Conservation (phyloP, 805 yeast genomes). For the Peterozyma xylosa region DNA sequence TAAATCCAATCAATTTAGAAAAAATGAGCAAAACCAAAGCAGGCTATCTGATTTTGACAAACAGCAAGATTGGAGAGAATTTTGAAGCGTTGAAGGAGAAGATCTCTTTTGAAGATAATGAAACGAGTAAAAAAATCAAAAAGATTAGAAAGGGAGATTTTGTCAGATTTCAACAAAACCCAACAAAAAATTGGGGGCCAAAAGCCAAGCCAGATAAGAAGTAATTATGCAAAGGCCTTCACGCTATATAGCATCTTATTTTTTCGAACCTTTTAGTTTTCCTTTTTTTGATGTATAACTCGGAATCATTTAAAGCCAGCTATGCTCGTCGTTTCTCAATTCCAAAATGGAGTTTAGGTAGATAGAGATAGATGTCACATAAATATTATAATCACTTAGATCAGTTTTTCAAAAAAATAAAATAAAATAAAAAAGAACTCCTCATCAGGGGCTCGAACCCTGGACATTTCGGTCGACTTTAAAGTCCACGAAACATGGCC, state of each 20-base stretch:
- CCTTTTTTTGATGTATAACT: too few relatives aligned
- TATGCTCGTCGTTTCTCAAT: too few relatives aligned
- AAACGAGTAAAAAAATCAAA: constrained; percentile 48
- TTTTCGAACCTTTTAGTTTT: too few relatives aligned
- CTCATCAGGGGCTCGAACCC: constrained; percentile 27
- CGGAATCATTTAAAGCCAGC: too few relatives aligned
- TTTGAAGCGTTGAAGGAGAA: constrained; percentile 14
- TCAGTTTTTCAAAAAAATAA: background rate
- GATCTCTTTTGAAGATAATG: constrained; percentile 47
- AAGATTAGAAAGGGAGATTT: constrained; percentile 67
- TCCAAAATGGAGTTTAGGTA: too few relatives aligned
- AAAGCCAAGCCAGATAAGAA: constrained; percentile 59
- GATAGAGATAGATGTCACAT: too few relatives aligned
- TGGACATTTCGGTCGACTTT: constrained; percentile 11
- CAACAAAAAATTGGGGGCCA: constrained; percentile 97
- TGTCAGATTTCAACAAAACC: constrained; percentile 86
- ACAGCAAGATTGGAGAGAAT: constrained; percentile 26
- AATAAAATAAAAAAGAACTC: constrained; percentile 17
- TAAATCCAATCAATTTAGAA: constrained; percentile 28
- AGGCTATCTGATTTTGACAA: constrained; percentile 51
- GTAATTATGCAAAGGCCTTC: too few relatives aligned
- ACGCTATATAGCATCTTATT: too few relatives aligned
- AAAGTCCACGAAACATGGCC: constrained; percentile 2
- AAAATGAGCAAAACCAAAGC: constrained; percentile 42
- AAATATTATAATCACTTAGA: too few relatives aligned